Base-by-base conservation (phyloP, 352 stramenopile species). In the Globisporangium mamillatum region DNA sequence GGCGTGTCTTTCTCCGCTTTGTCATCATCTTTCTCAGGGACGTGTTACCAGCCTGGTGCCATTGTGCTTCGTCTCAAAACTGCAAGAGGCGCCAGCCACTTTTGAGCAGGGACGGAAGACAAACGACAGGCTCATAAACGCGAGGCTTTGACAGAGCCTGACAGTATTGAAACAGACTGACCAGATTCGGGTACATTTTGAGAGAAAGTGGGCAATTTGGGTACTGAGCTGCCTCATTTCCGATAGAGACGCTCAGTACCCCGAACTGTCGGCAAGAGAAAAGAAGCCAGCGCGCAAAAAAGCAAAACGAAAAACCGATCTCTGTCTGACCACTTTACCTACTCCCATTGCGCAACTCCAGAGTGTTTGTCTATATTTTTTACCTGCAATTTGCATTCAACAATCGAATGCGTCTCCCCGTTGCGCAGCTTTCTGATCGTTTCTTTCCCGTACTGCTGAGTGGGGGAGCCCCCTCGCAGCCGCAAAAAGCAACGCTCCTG, bases 281-380 rank as follows among this genome's bases (percentile, higher is more conserved):
- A 50, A 24, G 32, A 20, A 63, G 34, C 58, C 22, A 52, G 34
- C 32, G 12, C 57, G 5, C n/a, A 44, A 24, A 60, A 38, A 60
- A 24, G 12, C 54, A 60, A 60, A 60, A 38, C 54, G 54, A 52
- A 52, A 52, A 52, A 52, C 18, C 44, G 18, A 52, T 52, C 44
- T 24, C 57, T 52, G 10, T 46, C 54, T 60, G 18, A 60, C 54
- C 54, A 60, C 54, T 44, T 60, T 60, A 52, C 58, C 58, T 54
- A 63, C 58, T 63, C 58, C 58, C 36, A 63, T 63, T 63, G 3
- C 5, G 36, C 32, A 63, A 54, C 58, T 50, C n/a, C 2, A 9
- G 24, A n/a, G 24, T n/a, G 20, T 1, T 18, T 44, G 32, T 25
- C 6, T 60, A 1, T 4, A 6, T 29, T 56, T 56, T 20, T 3